Percentiles rank a stretch among this genome's conserved stretches.
Evolutionary conservation across 371 early-diverging fungal genomes (phyloP).

Genomic region (Rhizopus sp.): DNA sequence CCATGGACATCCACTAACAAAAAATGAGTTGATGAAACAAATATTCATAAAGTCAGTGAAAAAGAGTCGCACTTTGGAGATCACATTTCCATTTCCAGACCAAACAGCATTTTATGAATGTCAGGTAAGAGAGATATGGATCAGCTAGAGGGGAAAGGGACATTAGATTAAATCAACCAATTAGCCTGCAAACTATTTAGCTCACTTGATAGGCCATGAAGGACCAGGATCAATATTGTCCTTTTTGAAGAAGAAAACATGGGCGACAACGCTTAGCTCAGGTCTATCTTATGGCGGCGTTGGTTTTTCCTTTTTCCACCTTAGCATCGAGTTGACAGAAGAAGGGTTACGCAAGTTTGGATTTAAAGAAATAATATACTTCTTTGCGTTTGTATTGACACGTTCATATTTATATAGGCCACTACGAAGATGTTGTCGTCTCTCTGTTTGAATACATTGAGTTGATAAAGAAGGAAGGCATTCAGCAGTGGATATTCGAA

Average conservation of each 20-base stretch:
- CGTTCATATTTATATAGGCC: slow-evolving; percentile 32
- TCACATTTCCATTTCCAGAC: slow-evolving; percentile 88
- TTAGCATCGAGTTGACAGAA: slow-evolving; percentile 78
- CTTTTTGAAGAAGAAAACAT: slow-evolving; percentile 80
- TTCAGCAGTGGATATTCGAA: slow-evolving; percentile 79
- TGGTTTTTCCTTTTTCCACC: slow-evolving; percentile 80
- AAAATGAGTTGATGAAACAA: slow-evolving; percentile 64
- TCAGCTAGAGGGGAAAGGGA: too few relatives aligned
- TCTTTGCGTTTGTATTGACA: not conserved
- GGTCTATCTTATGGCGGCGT: slow-evolving; percentile 60
- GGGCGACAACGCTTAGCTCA: slow-evolving; percentile 79
- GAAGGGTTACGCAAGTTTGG: slow-evolving; percentile 66
- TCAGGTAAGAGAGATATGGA: slow-evolving; percentile 35
- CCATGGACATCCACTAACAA: slow-evolving; percentile 72
- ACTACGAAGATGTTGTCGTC: slow-evolving; percentile 78
- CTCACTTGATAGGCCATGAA: slow-evolving; percentile 80
- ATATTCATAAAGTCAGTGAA: slow-evolving; percentile 81
- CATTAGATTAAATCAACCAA: not conserved
- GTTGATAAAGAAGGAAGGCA: slow-evolving; percentile 69
- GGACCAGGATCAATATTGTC: slow-evolving; percentile 85
- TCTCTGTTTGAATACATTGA: slow-evolving; percentile 88
- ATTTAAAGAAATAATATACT: not conserved
- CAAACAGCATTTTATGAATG: slow-evolving; percentile 56
- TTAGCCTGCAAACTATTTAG: slow-evolving; percentile 69
- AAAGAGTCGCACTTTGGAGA: slow-evolving; percentile 67